Conservation (phyloP, 306 rosid genomes). For the Citrullus amarus region DNA sequence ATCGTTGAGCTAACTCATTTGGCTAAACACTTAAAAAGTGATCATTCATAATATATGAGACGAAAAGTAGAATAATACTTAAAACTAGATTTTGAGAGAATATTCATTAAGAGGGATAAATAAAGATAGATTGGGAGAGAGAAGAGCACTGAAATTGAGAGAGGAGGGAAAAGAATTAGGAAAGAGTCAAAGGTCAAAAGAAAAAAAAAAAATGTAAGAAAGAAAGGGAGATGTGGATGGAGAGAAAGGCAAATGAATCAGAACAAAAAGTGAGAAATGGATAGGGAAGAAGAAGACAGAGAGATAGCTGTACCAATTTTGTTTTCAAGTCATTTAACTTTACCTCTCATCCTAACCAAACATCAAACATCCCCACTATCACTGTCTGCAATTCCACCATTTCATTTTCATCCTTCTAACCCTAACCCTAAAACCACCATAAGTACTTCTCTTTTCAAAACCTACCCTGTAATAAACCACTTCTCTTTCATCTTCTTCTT, state of each 20-base stretch:
- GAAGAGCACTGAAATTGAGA: constrained; percentile 10
- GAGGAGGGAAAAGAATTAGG: not conserved
- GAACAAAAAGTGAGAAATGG: constrained; percentile 68
- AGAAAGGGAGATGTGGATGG: constrained; percentile 29
- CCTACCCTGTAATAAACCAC: not conserved
- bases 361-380: constrained; percentile 50
- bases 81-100: not conserved
- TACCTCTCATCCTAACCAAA: constrained; percentile 32
- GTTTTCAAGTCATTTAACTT: constrained; percentile 63
- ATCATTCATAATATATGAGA: not conserved
- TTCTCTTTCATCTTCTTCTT: not conserved
- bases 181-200: constrained; percentile 6
- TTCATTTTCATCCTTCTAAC: not conserved
- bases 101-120: not conserved
- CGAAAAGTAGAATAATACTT: not conserved
- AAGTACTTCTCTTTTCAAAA: not conserved
- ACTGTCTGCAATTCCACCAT: constrained; percentile 31
- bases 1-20: too few relatives aligned
- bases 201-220: not conserved
- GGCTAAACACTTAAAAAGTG: too few relatives aligned
- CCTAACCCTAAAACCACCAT: not conserved
- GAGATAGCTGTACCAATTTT: constrained; percentile 53
- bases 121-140: not conserved
- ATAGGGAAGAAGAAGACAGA: constrained; percentile 42
- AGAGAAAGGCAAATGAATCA: constrained; percentile 74